These are phyloP conservation scores for Lachnellula hyalina DNA, from an alignment of 2,329 filamentous ascomycete species.

Conservation along the genomic window DNA sequence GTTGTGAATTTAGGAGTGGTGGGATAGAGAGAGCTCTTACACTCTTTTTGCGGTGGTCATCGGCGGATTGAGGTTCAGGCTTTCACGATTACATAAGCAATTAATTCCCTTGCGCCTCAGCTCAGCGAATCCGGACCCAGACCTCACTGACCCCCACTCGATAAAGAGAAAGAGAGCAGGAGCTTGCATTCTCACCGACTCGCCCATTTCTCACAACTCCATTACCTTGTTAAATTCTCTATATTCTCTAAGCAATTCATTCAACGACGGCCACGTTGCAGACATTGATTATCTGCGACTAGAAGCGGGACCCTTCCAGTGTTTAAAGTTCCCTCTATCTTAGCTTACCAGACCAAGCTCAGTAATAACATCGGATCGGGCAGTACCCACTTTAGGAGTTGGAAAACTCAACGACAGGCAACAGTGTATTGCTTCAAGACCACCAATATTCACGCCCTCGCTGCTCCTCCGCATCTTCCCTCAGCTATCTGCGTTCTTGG, in stretches of 20 bases:
- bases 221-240: too few species aligned
- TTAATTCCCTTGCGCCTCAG: not conserved
- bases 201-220: not conserved
- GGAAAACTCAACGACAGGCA: too few species aligned
- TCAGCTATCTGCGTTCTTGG: slow-evolving; percentile 5
- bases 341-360: not conserved
- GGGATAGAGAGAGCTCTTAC: slow-evolving; percentile 7
- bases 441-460: not conserved
- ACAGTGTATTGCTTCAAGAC: too few species aligned
- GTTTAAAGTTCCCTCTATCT: not conserved
- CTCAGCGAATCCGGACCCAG: not conserved
- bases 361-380: not conserved
- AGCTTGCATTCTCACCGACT: not conserved
- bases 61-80: not conserved
- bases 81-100: too few species aligned
- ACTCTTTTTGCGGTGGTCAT: not conserved
- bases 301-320: not conserved
- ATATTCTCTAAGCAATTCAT: not conserved
- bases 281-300: not conserved
- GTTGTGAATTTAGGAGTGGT: slow-evolving; percentile 8
- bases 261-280: not conserved
- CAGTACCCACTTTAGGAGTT: not conserved
- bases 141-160: not conserved
- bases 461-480: not conserved
- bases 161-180: not conserved